phyloP scores from a whole-genome alignment of 495 filamentous ascomycete species.

The Penicillium angulare region DNA sequence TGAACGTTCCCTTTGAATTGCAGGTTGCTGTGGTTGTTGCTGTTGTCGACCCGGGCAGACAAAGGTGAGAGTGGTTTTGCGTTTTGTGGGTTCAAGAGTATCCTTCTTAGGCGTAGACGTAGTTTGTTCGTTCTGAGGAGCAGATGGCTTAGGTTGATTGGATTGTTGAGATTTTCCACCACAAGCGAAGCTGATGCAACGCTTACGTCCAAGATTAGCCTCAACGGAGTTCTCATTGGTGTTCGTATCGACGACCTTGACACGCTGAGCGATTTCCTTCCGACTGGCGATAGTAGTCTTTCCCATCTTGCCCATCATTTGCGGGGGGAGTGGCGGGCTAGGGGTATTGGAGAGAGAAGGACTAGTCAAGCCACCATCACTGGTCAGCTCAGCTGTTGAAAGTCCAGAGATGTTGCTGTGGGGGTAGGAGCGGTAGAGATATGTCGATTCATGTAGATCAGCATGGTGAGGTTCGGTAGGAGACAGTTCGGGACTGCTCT shows the following conservation, averaged over 20 bases:
- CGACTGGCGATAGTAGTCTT: slow-evolving; percentile 22
- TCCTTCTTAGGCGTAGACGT: slow-evolving; percentile 11
- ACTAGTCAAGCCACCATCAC: slow-evolving; percentile 88
- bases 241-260: slow-evolving; percentile 37
- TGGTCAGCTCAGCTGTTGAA: slow-evolving; percentile 84
- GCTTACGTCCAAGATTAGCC: slow-evolving; percentile 64
- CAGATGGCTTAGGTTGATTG: slow-evolving; percentile 16
- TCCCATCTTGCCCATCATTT: slow-evolving; percentile 29
- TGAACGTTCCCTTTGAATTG: slow-evolving; percentile 30
- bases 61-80: slow-evolving; percentile 58
- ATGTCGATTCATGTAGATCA: slow-evolving; percentile 35
- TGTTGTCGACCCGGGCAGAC: slow-evolving; percentile 56
- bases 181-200: slow-evolving; percentile 93
- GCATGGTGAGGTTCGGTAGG: slow-evolving; percentile 37
- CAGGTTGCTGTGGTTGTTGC: too few species aligned
- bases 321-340: slow-evolving; percentile 70
- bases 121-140: slow-evolving; percentile 11
- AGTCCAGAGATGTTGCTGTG: slow-evolving; percentile 73
- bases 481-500: slow-evolving; percentile 57
- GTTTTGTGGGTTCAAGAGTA: slow-evolving; percentile 40
- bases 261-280: slow-evolving; percentile 27
- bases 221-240: slow-evolving; percentile 50
- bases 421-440: slow-evolving; percentile 61
- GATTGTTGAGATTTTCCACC: slow-evolving; percentile 41
- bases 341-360: slow-evolving; percentile 84